A percentile compares a stretch with the other conserved stretches of the same genome.
Conservation (phyloP, 495 filamentous ascomycete genomes). For the Hypoxylon cercidicola region DNA sequence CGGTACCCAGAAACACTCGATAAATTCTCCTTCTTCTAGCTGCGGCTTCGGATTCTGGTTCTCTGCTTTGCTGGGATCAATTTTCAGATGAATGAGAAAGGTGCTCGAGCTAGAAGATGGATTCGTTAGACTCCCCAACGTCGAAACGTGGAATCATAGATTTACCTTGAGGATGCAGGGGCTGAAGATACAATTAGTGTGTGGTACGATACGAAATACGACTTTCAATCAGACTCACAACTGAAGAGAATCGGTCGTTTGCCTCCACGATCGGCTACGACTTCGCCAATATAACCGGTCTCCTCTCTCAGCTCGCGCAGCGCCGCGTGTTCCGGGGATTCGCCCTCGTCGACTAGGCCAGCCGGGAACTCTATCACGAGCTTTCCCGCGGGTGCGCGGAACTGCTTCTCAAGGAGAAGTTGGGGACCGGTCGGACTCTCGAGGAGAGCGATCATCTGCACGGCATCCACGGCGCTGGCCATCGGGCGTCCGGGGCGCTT, state of each 20-base stretch:
- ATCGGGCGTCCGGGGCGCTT: constrained; percentile 71
- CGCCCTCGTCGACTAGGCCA: constrained; percentile 77
- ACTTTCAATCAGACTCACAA: constrained; percentile 55
- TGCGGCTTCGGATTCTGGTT: constrained; percentile 70
- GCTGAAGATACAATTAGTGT: constrained; percentile 33
- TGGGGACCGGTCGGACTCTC: constrained; percentile 60
- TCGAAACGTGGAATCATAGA: not conserved
- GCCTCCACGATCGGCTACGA: constrained; percentile 41
- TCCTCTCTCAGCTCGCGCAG: constrained; percentile 82
- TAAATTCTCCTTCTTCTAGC: constrained; percentile 81
- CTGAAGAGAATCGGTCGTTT: constrained; percentile 78
- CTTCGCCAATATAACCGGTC: constrained; percentile 79
- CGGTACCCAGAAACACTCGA: constrained; percentile 75
- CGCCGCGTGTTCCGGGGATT: constrained; percentile 74
- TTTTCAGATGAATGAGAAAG: constrained; percentile 72
- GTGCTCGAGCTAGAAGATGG: constrained; percentile 71
- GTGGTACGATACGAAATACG: not conserved
- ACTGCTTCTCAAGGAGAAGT: constrained; percentile 79
- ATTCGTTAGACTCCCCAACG: constrained; percentile 49
- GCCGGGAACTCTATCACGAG: constrained; percentile 79
- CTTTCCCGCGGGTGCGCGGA: constrained; percentile 76
- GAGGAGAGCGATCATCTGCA: constrained; percentile 80
- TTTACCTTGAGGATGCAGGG: constrained; percentile 50
- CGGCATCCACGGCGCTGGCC: constrained; percentile 74
- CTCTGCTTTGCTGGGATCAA: constrained; percentile 67